Conservation (phyloP, 805 yeast genomes). For the Candida takata region DNA sequence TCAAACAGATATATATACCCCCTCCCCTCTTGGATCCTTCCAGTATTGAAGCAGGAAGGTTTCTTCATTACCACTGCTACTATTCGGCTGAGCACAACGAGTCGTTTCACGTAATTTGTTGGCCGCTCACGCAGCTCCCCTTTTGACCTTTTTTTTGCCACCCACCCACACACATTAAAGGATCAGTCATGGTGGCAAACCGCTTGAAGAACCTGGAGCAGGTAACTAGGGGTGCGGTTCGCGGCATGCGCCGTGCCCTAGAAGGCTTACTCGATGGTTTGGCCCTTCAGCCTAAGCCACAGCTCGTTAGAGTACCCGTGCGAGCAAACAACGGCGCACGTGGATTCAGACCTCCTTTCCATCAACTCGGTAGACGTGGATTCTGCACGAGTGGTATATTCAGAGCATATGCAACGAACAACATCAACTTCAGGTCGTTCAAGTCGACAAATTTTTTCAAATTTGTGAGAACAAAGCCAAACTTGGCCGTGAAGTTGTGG, state of each 20-base stretch:
- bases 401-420: slow-evolving; percentile 8
- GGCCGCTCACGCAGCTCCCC: too few relatives aligned
- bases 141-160: too few relatives aligned
- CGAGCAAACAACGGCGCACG: slow-evolving; percentile 13
- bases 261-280: slow-evolving; percentile 36
- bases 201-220: slow-evolving; percentile 38
- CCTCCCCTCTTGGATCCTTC: too few relatives aligned
- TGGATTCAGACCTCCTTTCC: slow-evolving; percentile 14
- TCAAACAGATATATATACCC: too few relatives aligned
- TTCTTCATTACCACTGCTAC: too few relatives aligned
- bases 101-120: too few relatives aligned
- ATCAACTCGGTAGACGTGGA: slow-evolving; percentile 17
- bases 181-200: slow-evolving; percentile 26
- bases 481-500: slow-evolving; percentile 15
- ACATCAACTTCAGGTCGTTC: slow-evolving; percentile 5
- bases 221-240: slow-evolving; percentile 38
- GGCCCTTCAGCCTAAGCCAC: slow-evolving; percentile 29
- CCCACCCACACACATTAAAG: too few relatives aligned
- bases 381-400: slow-evolving; percentile 17
- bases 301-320: slow-evolving; percentile 35
- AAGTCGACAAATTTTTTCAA: slow-evolving; percentile 4
- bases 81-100: too few relatives aligned
- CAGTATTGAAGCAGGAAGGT: too few relatives aligned
- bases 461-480: slow-evolving; percentile 4
- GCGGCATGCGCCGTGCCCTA: slow-evolving; percentile 39